Conservation (phyloP, 306 rosid genomes). For the Dryas octopetala region DNA sequence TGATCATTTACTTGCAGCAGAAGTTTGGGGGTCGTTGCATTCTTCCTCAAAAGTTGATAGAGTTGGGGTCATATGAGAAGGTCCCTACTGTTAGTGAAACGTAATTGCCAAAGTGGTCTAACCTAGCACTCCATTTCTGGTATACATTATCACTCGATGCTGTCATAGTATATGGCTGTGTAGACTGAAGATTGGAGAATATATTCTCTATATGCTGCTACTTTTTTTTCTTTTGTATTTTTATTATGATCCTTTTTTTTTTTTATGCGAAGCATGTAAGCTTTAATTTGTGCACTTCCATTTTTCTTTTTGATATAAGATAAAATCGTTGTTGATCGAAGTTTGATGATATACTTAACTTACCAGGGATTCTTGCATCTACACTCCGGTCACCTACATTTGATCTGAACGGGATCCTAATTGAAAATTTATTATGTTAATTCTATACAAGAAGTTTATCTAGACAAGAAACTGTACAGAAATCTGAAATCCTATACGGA, state of each 20-base stretch:
- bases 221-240: neutral
- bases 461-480: too few species aligned
- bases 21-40: conserved; percentile 47
- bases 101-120: conserved; percentile 15
- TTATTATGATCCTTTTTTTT: neutral
- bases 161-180: neutral
- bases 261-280: neutral
- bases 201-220: neutral
- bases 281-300: neutral
- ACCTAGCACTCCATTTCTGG: neutral
- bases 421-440: too few species aligned
- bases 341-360: neutral
- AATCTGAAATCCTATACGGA: too few species aligned
- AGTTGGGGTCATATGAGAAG: conserved; percentile 30
- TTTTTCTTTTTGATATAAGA: neutral
- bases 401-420: too few species aligned
- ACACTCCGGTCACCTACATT: too few species aligned
- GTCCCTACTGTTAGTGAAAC: conserved; percentile 32
- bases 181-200: neutral
- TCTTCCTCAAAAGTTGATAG: conserved; percentile 38
- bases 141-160: neutral
- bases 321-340: neutral
- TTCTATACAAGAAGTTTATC: too few species aligned
- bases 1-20: conserved; percentile 60
- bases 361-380: neutral